Base-by-base conservation (phyloP, 768 basidiomycete genomes). In the Ramaria sp. region DNA sequence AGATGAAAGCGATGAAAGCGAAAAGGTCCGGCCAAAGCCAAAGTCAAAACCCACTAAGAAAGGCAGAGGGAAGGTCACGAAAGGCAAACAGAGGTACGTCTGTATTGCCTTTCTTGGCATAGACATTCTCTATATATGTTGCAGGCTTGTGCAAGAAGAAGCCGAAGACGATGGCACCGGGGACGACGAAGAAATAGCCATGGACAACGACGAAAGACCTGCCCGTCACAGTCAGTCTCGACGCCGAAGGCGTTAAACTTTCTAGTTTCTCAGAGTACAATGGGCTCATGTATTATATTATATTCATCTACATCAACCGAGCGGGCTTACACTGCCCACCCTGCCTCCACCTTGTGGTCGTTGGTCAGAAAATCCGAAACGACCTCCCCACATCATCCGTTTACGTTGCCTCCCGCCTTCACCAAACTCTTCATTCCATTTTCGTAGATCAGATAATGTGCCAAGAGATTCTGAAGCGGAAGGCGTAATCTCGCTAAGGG, bases 371-470 rank as follows among this genome's bases (percentile, higher is more conserved):
- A 95, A 96, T 19, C 93, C 93, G 68, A 97, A 97, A 48, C 78
- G 77, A 58, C 83, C 90, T 24, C 93, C 94, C 81, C 93, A 92
- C 34, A 86, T 84, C 63, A 79, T 78, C 38, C 79, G 79, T 64
- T 76, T 83, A 53, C 78, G 80, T 38, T 84, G 80, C 60, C 74
- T 78, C 17, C 79, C 72, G 5, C 91, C 91, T 68, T 95, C 92
- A 24, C 94, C 93, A 68, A 92, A 94, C 67, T 94, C 88, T 48
- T 93, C 88, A 59, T 95, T 93, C 91, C 91, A 94, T 71, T 85
- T 87, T 45, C 85, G 79, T 45, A 92, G 72, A 57, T 87, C 86
- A 1, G 82, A 72, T 34, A 91, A 78, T 50, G 79, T 86, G 49
- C 87, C 88, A 2, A 88, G 71, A 12, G 80, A 75, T 69, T 95